These are phyloP conservation scores for Botrytis galanthina DNA, from an alignment of 2,329 filamentous ascomycete genomes.

Conservation along the genomic window DNA sequence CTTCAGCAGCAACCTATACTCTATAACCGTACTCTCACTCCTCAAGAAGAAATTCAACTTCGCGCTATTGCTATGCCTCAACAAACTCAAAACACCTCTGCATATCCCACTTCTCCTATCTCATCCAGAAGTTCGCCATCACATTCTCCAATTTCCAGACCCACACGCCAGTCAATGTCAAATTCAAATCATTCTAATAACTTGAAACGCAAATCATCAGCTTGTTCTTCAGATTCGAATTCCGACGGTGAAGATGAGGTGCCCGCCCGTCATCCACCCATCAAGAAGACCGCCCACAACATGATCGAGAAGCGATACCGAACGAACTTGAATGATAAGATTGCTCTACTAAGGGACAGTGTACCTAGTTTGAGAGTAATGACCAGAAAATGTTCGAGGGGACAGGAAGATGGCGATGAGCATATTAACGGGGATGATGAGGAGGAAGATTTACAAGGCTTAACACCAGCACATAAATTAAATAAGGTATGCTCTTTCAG, in stretches of 20 bases:
- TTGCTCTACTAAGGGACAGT: conserved; percentile 70
- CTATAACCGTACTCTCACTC: conserved; percentile 25
- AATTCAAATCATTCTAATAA: conserved; percentile 49
- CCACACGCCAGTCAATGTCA: conserved; percentile 33
- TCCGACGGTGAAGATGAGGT: conserved; percentile 50
- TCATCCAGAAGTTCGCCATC: conserved; percentile 31
- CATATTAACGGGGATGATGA: conserved; percentile 40
- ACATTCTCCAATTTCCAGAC: conserved; percentile 51
- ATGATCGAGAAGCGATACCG: conserved; percentile 84
- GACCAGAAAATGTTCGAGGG: conserved; percentile 46
- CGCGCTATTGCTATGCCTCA: conserved; percentile 62
- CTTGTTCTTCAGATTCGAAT: conserved; percentile 29
- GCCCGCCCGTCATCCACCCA: conserved; percentile 44
- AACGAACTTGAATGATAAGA: conserved; percentile 82
- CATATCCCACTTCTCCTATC: conserved; percentile 51
- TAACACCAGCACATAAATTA: conserved; percentile 63
- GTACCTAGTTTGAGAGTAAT: conserved; percentile 66
- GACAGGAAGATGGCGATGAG: conserved; percentile 47
- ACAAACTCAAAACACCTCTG: conserved; percentile 40
- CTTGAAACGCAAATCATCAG: conserved; percentile 39
- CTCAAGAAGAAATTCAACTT: conserved; percentile 43
- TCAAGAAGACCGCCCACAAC: conserved; percentile 80
- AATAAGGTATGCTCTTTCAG: conserved; percentile 53
- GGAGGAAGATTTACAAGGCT: conserved; percentile 55
- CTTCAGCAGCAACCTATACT: conserved; percentile 12